Evolutionary conservation across 345 rosid genomes (phyloP), one percentile per base, ranked within the genome.

Genomic region (Boechera stricta): DNA sequence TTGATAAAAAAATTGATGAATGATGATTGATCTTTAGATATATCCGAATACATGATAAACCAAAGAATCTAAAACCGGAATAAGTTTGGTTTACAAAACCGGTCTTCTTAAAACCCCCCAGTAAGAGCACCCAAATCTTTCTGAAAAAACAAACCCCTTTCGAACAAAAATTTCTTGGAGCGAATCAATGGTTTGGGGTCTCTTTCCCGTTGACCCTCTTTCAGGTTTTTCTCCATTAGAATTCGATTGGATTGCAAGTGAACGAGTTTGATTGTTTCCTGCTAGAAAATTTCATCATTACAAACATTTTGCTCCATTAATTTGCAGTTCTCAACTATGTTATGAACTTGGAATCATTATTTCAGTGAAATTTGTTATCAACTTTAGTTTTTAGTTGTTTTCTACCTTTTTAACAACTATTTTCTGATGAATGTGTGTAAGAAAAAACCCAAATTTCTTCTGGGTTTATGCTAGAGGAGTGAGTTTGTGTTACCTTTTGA

Each of bases 151-250:
- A 58, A 57, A 76, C 32, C 56, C 69, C 64, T 69, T 52, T 31
- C 42, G 55, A 38, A 41, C 26, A n/a, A n/a, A 9, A 26, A 12
- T 12, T 59, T 57, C n/a, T 32, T 36, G 62, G 55, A 76, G 79
- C 56, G 56, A 49, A 49, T 57, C 64, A 24, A 93, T 93, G 98
- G 97, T 93, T 55, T 93, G 98, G 97, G 88, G 83, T 65, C 79
- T 91, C 73, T 82, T 87, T 72, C 93, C 98, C 42, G 84, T 64
- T 57, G 98, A 89, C 77, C 84, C 90, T 65, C 89, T 82, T 24
- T 82, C 91, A 88, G 95, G 97, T 85, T 51, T 51, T 35, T 31
- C 41, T 47, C 38, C 59, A 4, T 31, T 63, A 15, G 3, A 16
- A 38, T 39, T 51, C 45, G 9, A 56, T 65, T 58, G 42, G 45